A percentile compares a stretch with the other conserved stretches of the same genome.
Evolutionary conservation across 139 green algal genomes (phyloP).

Genomic region (Chlamydomonas sp.): DNA sequence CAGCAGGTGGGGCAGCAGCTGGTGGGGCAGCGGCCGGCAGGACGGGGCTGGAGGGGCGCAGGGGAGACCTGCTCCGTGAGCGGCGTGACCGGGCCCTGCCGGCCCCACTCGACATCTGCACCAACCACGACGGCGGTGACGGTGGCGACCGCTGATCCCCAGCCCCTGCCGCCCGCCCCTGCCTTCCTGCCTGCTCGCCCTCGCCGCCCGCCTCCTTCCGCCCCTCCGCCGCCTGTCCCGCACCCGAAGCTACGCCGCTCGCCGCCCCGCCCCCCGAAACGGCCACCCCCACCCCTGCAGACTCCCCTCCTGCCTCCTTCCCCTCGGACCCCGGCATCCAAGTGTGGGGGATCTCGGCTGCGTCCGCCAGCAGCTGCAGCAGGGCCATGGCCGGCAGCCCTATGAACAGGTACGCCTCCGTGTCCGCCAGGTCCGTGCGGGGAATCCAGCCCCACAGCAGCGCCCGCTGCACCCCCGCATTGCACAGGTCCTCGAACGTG

Average conservation of each 20-base stretch:
- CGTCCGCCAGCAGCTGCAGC: slow-evolving; percentile 25
- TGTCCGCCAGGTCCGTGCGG: slow-evolving; percentile 2
- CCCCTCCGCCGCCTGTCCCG: not conserved
- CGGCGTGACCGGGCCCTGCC: too few relatives aligned
- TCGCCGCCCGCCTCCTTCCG: not conserved
- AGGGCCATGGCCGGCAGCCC: slow-evolving; percentile 26
- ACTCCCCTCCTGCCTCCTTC: not conserved
- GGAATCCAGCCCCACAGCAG: slow-evolving; percentile 31
- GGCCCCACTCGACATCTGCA: too few relatives aligned
- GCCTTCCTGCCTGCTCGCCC: too few relatives aligned
- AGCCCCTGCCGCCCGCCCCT: too few relatives aligned
- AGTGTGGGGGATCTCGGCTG: not conserved
- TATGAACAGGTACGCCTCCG: slow-evolving; percentile 39
- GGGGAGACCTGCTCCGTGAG: too few relatives aligned
- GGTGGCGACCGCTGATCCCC: too few relatives aligned
- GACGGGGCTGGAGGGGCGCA: too few relatives aligned
- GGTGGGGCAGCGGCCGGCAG: too few relatives aligned
- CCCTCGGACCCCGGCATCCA: not conserved
- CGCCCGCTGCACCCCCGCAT: not conserved
- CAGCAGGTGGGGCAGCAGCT: too few relatives aligned
- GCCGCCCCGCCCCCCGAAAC: too few relatives aligned
- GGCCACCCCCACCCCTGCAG: not conserved
- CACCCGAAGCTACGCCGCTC: not conserved
- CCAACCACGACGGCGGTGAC: too few relatives aligned
- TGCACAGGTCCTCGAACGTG: slow-evolving; percentile 1